Percentiles rank a stretch among this genome's conserved stretches.
phyloP scores from a whole-genome alignment of 108 stramenopile species.

The Seminavis robusta region DNA sequence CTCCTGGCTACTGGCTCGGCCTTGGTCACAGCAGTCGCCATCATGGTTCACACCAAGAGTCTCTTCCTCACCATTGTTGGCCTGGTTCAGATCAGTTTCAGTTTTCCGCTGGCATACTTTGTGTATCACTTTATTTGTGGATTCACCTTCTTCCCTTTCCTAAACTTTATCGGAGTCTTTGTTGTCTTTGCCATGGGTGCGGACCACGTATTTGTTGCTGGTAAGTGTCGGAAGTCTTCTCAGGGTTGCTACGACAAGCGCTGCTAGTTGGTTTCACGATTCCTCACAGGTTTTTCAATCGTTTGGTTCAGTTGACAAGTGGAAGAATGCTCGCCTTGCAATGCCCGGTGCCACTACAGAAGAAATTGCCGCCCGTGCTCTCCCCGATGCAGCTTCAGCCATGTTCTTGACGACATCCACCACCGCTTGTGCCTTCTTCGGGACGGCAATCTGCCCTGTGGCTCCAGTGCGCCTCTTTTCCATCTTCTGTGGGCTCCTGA shows the following conservation, averaged over 20 bases:
- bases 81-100: constrained; percentile 42
- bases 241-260: no score
- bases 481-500: constrained; percentile 52
- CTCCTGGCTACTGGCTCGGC: constrained; percentile 33
- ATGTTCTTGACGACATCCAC: constrained; percentile 55
- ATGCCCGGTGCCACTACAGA: constrained; percentile 24
- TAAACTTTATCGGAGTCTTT: constrained; percentile 66
- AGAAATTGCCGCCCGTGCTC: constrained; percentile 39
- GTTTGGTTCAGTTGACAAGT: constrained; percentile 57
- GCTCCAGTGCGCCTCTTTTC: constrained; percentile 50
- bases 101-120: constrained; percentile 53
- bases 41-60: constrained; percentile 48
- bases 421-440: constrained; percentile 57
- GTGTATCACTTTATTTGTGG: constrained; percentile 46
- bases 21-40: constrained; percentile 33
- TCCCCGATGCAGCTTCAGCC: constrained; percentile 51
- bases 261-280: no score
- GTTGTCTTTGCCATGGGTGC: constrained; percentile 62
- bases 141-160: constrained; percentile 53
- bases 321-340: constrained; percentile 43
- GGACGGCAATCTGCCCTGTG: constrained; percentile 45
- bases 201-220: constrained; percentile 54
- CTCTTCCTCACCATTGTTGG: constrained; percentile 47
- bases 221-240: no score
- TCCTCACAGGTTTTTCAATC: no score